Percentiles rank a stretch among this genome's conserved stretches.
These are phyloP conservation scores for Houttuynia cordata DNA, from an alignment of 164 flowering plant species.

Conservation along the genomic window DNA sequence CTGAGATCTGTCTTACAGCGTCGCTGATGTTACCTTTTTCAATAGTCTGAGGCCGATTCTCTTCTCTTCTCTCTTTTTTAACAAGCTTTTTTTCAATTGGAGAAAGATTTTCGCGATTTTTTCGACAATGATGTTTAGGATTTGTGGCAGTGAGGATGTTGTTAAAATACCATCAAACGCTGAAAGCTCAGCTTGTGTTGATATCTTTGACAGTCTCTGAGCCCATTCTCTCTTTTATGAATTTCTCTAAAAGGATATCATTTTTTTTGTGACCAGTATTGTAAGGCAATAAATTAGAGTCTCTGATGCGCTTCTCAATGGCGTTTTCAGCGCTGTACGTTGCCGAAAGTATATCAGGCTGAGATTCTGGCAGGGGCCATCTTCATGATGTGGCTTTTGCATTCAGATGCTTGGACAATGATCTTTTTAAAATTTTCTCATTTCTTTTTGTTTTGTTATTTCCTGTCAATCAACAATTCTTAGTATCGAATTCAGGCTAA, in stretches of 20 bases:
- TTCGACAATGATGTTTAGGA: too few species aligned
- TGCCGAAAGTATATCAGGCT: not conserved
- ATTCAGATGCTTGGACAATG: not conserved
- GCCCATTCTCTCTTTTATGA: too few species aligned
- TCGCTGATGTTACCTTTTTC: not conserved
- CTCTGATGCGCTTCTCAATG: not conserved
- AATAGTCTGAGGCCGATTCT: not conserved
- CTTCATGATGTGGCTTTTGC: not conserved
- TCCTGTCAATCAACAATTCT: too few species aligned
- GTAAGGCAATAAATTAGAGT: not conserved
- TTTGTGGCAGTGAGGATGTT: not conserved
- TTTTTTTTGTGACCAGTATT: too few species aligned
- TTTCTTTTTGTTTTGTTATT: too few species aligned
- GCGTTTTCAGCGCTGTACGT: not conserved
- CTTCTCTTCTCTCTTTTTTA: too few species aligned
- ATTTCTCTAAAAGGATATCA: too few species aligned
- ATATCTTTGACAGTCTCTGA: not conserved
- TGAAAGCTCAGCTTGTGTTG: not conserved
- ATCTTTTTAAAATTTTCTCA: too few species aligned
- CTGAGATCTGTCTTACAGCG: not conserved
- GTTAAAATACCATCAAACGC: not conserved
- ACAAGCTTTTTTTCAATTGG: too few species aligned
- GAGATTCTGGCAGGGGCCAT: not conserved
- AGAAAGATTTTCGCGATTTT: too few species aligned
- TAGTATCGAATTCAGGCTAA: too few species aligned